Evolutionary conservation across 2,329 filamentous ascomycete species (phyloP), one percentile per base, ranked within the genome.

Genomic region (Fusarium setosum): DNA sequence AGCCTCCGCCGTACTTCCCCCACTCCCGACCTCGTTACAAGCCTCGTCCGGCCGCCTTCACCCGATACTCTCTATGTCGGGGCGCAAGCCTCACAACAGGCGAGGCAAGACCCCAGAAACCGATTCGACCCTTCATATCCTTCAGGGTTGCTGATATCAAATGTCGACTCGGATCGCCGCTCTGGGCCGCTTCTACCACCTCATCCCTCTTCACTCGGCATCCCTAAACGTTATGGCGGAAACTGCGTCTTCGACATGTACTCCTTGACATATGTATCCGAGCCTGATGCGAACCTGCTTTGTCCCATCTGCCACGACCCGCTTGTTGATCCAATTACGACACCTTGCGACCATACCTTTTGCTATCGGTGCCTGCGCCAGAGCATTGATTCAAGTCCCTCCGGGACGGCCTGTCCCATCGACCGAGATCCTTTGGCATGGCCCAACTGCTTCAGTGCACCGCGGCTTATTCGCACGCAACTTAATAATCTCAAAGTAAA

Each of bases 261-360:
- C 61, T 75, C 78, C 4, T 75, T 85, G 61, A 77, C 76, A 11
- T 84, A 84, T 67, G 76, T 80, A 56, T 66, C 71, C 40, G 80
- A 78, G 17, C 71, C 77, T 32, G 83, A 86, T 67, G 75, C 81
- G 56, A 84, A 83, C 45, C 74, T 85, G 12, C 77, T 86, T 55
- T 84, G 81, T 49, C 83, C 84, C 4, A 84, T 87, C 61, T 91
- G 88, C 76, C 86, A 86, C 67, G 82, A 86, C 11, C 85, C 88
- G 4, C 82, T 90, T 38, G 78, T 90, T 45, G 81, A 85, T 13
- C 88, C 88, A 1, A 80, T 88, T 45, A 88, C 88, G 38, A 90
- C 88, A 1, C 78, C 79, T 8, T 91, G 88, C 75, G 86, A 89
- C 58, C 88, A 91, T 73, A 88, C 87, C 12, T 91, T 91, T 72